Conservation (phyloP, 768 basidiomycete genomes). For the Heimioporus sp. region DNA sequence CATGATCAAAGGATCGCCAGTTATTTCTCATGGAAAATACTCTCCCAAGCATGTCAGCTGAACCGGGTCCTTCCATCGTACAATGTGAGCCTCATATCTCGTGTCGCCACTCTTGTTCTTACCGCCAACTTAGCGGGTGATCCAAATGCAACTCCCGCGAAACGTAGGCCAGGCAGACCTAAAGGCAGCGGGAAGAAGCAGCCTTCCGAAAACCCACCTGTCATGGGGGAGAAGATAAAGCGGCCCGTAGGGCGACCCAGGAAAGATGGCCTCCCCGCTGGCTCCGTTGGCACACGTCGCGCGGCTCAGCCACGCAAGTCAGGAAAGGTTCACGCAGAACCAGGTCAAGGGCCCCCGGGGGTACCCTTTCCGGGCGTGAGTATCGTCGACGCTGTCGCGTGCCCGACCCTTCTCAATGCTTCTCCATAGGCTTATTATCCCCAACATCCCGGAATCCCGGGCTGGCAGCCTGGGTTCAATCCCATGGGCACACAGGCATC, state of each 20-base stretch:
- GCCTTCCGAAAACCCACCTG: conserved; percentile 35
- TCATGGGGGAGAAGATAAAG: conserved; percentile 56
- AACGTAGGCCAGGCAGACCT: conserved; percentile 73
- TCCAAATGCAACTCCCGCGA: conserved; percentile 37
- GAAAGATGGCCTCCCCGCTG: conserved; percentile 80
- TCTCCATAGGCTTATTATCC: conserved; percentile 29
- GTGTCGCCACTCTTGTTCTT: conserved; percentile 2
- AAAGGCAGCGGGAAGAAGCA: conserved; percentile 80
- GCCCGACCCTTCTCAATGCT: conserved; percentile 1
- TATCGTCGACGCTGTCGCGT: not conserved
- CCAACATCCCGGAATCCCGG: conserved; percentile 31
- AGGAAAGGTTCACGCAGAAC: conserved; percentile 23
- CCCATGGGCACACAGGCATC: conserved; percentile 24
- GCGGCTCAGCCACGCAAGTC: conserved; percentile 42
- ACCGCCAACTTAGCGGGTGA: conserved; percentile 20
- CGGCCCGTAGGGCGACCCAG: conserved; percentile 79
- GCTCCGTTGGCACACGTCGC: conserved; percentile 54
- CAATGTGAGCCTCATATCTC: conserved; percentile 16
- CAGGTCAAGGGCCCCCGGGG: conserved; percentile 23
- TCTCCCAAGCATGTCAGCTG: conserved; percentile 25
- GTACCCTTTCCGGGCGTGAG: conserved; percentile 33
- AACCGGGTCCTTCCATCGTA: conserved; percentile 26
- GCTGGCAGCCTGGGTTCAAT: conserved; percentile 30
- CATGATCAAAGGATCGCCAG: conserved; percentile 21
- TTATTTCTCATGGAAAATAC: conserved; percentile 22